Percentiles rank a stretch among this genome's conserved stretches.
These are phyloP conservation scores for Zangia roseola DNA, from an alignment of 768 basidiomycete genomes.

Conservation along the genomic window DNA sequence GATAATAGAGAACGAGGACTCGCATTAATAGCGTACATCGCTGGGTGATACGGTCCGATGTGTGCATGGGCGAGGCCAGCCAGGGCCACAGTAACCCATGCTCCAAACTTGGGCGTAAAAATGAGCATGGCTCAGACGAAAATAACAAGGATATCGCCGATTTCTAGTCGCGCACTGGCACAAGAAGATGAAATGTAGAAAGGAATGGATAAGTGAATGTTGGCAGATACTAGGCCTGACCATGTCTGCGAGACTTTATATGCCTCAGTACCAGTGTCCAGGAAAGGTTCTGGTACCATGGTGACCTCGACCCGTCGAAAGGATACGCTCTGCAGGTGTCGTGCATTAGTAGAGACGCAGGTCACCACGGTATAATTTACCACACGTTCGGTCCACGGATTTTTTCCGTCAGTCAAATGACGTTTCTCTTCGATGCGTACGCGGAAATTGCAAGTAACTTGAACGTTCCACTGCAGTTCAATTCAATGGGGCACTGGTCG, in stretches of 20 bases:
- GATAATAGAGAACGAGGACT: not conserved
- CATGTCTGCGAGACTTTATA: constrained; percentile 7
- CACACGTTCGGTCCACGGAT: no score
- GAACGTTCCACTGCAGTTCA: no score
- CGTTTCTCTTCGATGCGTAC: no score
- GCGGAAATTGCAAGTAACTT: no score
- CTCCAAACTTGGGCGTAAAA: not conserved
- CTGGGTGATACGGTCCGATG: not conserved
- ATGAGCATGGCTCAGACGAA: constrained; percentile 1
- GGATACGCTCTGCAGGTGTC: no score
- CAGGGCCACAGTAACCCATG: constrained; percentile 11
- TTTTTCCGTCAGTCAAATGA: no score
- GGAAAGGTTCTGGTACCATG: not conserved
- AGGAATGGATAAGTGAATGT: not conserved
- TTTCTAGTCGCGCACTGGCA: constrained; percentile 6
- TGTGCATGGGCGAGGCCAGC: constrained; percentile 13
- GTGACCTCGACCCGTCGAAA: not conserved
- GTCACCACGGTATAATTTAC: no score
- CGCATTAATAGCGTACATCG: constrained; percentile 13
- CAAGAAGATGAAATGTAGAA: not conserved
- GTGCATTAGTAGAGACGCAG: no score
- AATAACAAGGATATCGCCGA: not conserved
- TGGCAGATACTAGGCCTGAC: no score
- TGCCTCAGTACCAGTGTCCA: no score
- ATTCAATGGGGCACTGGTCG: no score